These are phyloP conservation scores for Termitomyces sp. DNA, from an alignment of 768 basidiomycete genomes.

Conservation along the genomic window DNA sequence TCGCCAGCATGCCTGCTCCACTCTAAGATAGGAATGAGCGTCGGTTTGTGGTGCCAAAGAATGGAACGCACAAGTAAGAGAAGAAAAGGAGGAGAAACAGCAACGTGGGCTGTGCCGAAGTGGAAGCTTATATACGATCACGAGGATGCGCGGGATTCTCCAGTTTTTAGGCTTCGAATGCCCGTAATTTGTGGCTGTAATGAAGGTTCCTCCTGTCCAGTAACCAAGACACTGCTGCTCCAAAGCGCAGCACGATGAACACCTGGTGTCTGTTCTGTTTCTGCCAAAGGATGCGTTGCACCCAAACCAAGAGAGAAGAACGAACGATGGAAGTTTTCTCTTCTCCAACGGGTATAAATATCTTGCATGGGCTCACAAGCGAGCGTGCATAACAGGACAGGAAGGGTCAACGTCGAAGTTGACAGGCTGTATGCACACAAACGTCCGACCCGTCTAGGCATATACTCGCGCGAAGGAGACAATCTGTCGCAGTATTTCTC, in stretches of 20 bases:
- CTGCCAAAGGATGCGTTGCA: not conserved
- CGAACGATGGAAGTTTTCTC: not conserved
- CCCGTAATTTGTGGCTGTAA: not conserved
- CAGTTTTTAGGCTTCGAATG: conserved; percentile 9
- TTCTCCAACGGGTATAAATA: not conserved
- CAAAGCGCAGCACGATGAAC: conserved; percentile 1
- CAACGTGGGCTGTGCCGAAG: not conserved
- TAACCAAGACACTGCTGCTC: not conserved
- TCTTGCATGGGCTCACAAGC: not conserved
- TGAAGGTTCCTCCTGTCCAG: not conserved
- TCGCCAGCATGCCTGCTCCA: not conserved
- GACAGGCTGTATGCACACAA: not conserved
- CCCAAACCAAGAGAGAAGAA: not conserved
- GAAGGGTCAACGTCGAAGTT: not conserved
- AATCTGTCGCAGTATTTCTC: not conserved
- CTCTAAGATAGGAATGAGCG: not conserved
- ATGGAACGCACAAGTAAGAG: not conserved
- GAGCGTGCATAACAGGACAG: not conserved
- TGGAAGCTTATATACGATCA: conserved; percentile 7
- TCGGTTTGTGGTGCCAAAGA: not conserved
- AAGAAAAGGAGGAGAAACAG: conserved; percentile 4
- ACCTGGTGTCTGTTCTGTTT: not conserved
- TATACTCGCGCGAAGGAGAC: too few relatives aligned
- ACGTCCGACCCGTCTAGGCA: not conserved
- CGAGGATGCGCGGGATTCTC: conserved; percentile 8